These are phyloP conservation scores for Xerocomus brunneocitrinus DNA, from an alignment of 768 basidiomycete genomes.

Conservation along the genomic window DNA sequence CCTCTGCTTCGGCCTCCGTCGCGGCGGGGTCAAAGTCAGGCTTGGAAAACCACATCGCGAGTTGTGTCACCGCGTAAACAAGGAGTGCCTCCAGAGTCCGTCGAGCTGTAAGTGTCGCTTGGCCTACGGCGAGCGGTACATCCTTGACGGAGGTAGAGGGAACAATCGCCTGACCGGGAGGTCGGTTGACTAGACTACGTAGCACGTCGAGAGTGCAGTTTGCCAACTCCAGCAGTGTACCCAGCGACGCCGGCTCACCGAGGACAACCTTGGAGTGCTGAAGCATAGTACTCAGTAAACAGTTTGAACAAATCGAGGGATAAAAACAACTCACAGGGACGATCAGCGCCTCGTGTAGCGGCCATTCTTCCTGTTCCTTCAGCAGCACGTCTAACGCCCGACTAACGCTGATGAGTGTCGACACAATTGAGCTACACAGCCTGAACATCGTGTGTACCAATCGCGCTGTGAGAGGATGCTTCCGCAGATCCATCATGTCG, in stretches of 20 bases:
- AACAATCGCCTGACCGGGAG: slow-evolving; percentile 52
- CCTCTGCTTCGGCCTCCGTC: slow-evolving; percentile 44
- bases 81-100: slow-evolving; percentile 64
- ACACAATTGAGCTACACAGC: slow-evolving; percentile 64
- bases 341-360: slow-evolving; percentile 59
- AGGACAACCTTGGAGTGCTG: slow-evolving; percentile 85
- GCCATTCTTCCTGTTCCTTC: slow-evolving; percentile 68
- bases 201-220: slow-evolving; percentile 74
- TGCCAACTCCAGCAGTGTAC: slow-evolving; percentile 82
- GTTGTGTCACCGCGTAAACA: slow-evolving; percentile 70
- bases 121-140: slow-evolving; percentile 44
- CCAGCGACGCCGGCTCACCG: slow-evolving; percentile 77
- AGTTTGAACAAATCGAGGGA: neutral
- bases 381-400: slow-evolving; percentile 64
- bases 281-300: neutral
- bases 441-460: slow-evolving; percentile 69
- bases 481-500: slow-evolving; percentile 54
- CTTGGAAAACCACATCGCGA: slow-evolving; percentile 73
- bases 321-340: slow-evolving; percentile 54
- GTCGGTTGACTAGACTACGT: slow-evolving; percentile 58
- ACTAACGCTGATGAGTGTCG: slow-evolving; percentile 66
- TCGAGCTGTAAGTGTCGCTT: slow-evolving; percentile 53
- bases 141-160: slow-evolving; percentile 29
- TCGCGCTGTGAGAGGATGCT: slow-evolving; percentile 66
- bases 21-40: slow-evolving; percentile 54